Base-by-base conservation (phyloP, 1,284 basidiomycete genomes). In the Vanrija pseudolonga region DNA sequence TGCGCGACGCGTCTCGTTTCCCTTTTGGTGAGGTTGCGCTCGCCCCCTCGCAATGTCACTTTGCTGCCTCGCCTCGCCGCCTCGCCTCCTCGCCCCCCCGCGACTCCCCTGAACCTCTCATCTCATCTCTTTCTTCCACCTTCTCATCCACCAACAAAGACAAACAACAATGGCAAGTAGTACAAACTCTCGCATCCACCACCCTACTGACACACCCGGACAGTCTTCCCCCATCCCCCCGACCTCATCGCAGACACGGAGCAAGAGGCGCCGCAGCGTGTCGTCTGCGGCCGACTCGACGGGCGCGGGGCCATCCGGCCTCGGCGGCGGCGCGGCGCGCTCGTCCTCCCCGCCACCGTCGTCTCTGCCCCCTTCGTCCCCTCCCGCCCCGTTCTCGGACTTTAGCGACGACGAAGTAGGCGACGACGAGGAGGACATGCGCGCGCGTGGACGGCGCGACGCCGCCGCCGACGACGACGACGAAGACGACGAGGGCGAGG, bases 351-450 rank as follows among this genome's bases (percentile, higher is more conserved):
- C 73, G 24, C 67, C 69, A 4, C 69, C 75, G 4, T 72, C 76
- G 1, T 74, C 74, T 9, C 66, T 74, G 1, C 77, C 78, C 0
- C 76, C 76, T 18, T 77, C 88, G 8, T 89, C 87, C 18, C 89
- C 90, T 3, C 89, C 85, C 3, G 81, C 84, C 1, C 85, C 87
- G 0, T 92, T 93, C 71, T 89, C 87, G 3, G 92, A 94, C 65
- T 89, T 89, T 14, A 90, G 90, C 45, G 90, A 92, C 41, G 86
- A 86, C 51, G 88, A 90, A 57, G 87, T 92, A 55, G 85, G 82
- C 0, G 81, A 90, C 19, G 80, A 74, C 54, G 87, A 90, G 64
- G 78, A 86, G 20, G 86, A 85, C 58, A 82, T 75, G 65, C 58
- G 73, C 12, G 59, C 54, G 48, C 67, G 71, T 37, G 76, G 73